A percentile compares a stretch with the other conserved stretches of the same genome.
Evolutionary conservation across 495 filamentous ascomycete genomes (phyloP).

Genomic region (Stereocaulon alpinum): DNA sequence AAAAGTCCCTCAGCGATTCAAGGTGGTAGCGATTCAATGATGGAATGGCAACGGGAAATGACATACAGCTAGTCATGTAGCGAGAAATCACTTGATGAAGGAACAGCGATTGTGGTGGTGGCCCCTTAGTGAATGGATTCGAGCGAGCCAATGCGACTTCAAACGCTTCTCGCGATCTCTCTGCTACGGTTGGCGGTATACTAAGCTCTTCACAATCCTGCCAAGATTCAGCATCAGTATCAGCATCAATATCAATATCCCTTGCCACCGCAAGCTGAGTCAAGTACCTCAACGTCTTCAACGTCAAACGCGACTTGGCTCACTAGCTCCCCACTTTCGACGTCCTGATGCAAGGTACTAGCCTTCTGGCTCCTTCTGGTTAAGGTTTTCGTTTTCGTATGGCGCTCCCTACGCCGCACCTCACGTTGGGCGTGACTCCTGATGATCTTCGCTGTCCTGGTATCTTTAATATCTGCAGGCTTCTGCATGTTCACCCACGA

Average conservation of each 20-base stretch:
- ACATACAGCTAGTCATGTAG: not conserved
- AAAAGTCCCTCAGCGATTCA: not conserved
- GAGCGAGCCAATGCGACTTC: not conserved
- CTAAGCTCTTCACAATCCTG: not conserved
- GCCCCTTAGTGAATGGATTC: not conserved
- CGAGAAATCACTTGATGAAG: not conserved
- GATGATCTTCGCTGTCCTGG: not conserved
- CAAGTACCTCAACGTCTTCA: not conserved
- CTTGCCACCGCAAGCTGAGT: not conserved
- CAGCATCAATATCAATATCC: not conserved
- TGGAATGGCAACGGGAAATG: no score
- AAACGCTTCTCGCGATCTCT: not conserved
- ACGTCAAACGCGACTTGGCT: not conserved
- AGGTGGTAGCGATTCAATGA: not conserved
- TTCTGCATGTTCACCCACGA: not conserved
- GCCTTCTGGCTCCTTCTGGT: not conserved
- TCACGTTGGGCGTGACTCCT: slow-evolving; percentile 2
- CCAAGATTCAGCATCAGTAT: no score
- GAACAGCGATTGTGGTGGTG: not conserved
- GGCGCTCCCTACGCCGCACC: not conserved
- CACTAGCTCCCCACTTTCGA: not conserved
- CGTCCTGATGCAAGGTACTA: not conserved
- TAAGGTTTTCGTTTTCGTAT: not conserved
- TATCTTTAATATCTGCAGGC: not conserved
- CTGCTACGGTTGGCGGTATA: not conserved